Base-by-base conservation (phyloP, 345 rosid species). In the Cochlearia excelsa region DNA sequence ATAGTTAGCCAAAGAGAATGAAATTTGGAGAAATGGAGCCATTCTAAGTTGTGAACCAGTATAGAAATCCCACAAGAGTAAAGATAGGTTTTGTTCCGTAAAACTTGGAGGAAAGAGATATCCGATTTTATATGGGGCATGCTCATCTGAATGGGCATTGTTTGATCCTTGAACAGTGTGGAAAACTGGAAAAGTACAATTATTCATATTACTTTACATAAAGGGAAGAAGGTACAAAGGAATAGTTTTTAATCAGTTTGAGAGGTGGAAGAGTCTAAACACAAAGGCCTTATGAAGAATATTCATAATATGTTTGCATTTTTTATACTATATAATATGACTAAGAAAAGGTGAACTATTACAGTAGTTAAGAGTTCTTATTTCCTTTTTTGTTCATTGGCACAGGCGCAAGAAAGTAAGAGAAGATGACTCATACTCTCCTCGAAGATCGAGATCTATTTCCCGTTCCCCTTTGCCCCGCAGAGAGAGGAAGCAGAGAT, bases 101-200 rank as follows among this genome's bases (percentile, higher is more conserved):
- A 79, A 78, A 73, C 88, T 82, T 73, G 85, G 77, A 78, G 83
- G 81, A 74, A 79, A 87, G 85, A 79, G 85, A 79, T 75, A 72
- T 74, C 74, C 86, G 72, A 80, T 86, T 68, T 81, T 41, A 59
- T 77, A 70, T 38, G 86, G 77, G 57, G 82, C 47, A 82, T 72
- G 87, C 76, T 77, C 82, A 69, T 77, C 80, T 59, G 74, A 72
- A 69, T 81, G 57, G 39, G 74, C 65, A 73, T 71, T 46, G 62
- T 78, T 16, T 72, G 76, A 77, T 79, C 80, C 61, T 80, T 74
- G 73, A 65, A 75, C 80, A 74, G 72, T 80, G 68, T 79, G 62
- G 74, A 79, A 75, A 76, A 69, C 79, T 71, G 23, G 23, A 16
- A 16, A 66, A 51, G 81, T 45, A 68, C 67, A 73, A 79, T 77